Evolutionary conservation across 495 filamentous ascomycete species (phyloP).

Genomic region (Trypethelium eluteriae): DNA sequence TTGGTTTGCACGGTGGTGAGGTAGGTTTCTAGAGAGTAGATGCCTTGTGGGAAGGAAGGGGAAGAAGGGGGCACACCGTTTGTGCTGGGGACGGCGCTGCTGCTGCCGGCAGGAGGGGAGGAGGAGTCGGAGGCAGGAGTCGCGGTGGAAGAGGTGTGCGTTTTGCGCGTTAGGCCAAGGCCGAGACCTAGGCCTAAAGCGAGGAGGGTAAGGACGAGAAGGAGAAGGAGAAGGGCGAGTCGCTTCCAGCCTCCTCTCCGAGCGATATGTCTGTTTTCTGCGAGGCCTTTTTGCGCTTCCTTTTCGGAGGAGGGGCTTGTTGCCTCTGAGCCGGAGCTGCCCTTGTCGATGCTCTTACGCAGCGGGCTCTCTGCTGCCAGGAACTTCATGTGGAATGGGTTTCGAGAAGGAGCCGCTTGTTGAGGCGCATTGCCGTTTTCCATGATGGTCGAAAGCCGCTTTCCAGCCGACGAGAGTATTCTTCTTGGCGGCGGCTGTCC

Average conservation of each 20-base stretch:
- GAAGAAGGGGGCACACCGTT: background rate
- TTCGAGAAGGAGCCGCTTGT: conserved; percentile 8
- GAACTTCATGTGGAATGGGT: background rate
- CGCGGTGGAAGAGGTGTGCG: background rate
- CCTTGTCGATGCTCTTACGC: background rate
- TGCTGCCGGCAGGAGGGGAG: background rate
- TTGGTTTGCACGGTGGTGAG: conserved; percentile 42
- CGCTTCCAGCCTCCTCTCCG: conserved; percentile 30
- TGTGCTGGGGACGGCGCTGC: background rate
- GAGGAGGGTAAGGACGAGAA: conserved; percentile 42
- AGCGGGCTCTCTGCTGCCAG: background rate
- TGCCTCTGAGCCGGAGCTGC: conserved; percentile 6
- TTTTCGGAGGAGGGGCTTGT: background rate
- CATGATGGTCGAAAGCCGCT: conserved; percentile 33
- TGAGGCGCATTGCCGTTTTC: conserved; percentile 21
- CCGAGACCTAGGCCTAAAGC: conserved; percentile 47
- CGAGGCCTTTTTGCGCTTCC: background rate
- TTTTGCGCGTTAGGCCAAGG: conserved; percentile 40
- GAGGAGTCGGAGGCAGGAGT: background rate
- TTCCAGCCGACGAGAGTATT: conserved; percentile 30
- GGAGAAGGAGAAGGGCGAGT: conserved; percentile 17
- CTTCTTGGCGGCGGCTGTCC: conserved; percentile 17
- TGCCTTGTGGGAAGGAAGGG: conserved; percentile 46
- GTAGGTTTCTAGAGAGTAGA: conserved; percentile 48
- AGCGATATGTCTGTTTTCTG: conserved; percentile 25